Conservation (phyloP, 2,329 filamentous ascomycete species). For the Epichloe brachyelytri region DNA sequence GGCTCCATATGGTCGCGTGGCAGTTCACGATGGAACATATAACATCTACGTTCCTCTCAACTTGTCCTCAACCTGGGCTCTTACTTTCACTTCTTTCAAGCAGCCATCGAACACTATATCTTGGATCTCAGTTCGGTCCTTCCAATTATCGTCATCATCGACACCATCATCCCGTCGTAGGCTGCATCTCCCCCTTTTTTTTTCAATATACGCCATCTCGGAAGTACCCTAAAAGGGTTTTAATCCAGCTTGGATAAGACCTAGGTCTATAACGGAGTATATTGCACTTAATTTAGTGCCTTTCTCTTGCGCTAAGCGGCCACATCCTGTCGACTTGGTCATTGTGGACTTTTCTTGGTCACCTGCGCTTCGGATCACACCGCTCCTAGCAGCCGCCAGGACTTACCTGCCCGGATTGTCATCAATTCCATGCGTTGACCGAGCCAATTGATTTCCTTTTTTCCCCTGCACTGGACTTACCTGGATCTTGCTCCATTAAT, state of each 20-base stretch:
- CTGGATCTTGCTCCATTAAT: not conserved
- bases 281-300: slow-evolving; percentile 7
- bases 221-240: not conserved
- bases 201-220: not conserved
- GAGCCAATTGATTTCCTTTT: slow-evolving; percentile 1
- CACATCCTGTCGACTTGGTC: slow-evolving; percentile 4
- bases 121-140: not conserved
- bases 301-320: not conserved
- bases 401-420: not conserved
- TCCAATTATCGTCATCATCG: not conserved
- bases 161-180: slow-evolving; percentile 1
- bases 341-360: slow-evolving; percentile 2
- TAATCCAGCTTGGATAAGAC: not conserved
- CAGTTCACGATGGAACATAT: slow-evolving; percentile 5
- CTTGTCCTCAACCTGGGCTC: not conserved
- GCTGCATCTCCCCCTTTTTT: not conserved
- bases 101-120: not conserved
- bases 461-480: not conserved
- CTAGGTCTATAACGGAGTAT: slow-evolving; percentile 3
- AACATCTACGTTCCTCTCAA: slow-evolving; percentile 2
- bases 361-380: slow-evolving; percentile 6
- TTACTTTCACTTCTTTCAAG: not conserved
- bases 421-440: slow-evolving; percentile 2
- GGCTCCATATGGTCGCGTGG: not conserved
- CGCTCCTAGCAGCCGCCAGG: slow-evolving; percentile 4